Evolutionary conservation across 495 filamentous ascomycete genomes (phyloP), one percentile per base, ranked within the genome.

Genomic region (Arthonia radiata): DNA sequence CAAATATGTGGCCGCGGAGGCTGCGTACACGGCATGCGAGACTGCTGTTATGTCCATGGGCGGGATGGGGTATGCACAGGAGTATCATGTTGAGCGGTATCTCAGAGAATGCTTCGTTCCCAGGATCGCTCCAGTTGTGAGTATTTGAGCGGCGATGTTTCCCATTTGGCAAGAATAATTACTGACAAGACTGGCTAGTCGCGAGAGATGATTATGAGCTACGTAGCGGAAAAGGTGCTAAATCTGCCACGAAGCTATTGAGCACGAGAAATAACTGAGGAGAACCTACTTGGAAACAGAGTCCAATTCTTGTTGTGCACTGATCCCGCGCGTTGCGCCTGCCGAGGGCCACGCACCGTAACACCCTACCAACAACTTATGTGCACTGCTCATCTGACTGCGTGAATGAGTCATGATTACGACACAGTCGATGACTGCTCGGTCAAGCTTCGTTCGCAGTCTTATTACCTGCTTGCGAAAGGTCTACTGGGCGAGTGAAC

Each of bases 51-150:
- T 41, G 26, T 28, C 30, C 6, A 35, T 40, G 26, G 41, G 41
- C 1, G 41, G 41, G 2, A 42, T 44, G 36, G 41, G 42, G 0
- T 80, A 80, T 43, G 73, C 73, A 1, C 55, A 64, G 32, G 72
- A 82, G 39, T 79, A 73, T 38, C 67, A 79, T 44, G 74, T 80
- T 1, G 76, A 83, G 47, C 50, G 73, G 13, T 80, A 71, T 46
- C 45, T 81, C 29, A 50, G 73, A 16, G 75, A 80, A 41, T 69
- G 64, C 30, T 57, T 78, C 23, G 71, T 80, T 13, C 73, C 75
- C 10, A 48, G 73, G 12, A 71, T 83, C 25, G 71, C 74, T 4
- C 73, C 72, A 1, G 67, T 80, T 1, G 19, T 22, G 7, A 22
- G 19, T 22, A 22, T 22, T 22, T 22, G 7, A 6, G n/a, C n/a